Percentiles rank a stretch among this genome's conserved stretches.
phyloP scores from a whole-genome alignment of 768 basidiomycete species.

The Xerocomus spinulosus region DNA sequence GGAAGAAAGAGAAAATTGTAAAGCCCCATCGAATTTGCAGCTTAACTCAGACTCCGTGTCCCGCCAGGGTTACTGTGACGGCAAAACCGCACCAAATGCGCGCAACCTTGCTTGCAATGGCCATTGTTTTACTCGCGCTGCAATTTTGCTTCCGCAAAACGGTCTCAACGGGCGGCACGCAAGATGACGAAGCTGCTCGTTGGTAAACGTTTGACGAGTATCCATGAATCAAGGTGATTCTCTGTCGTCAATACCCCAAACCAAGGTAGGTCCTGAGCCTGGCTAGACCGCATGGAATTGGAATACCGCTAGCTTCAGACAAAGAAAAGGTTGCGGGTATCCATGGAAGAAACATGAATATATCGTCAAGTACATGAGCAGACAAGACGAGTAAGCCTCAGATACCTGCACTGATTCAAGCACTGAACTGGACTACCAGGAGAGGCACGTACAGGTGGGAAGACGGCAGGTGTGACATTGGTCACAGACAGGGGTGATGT shows the following conservation, averaged over 20 bases:
- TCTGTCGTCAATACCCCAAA: neutral
- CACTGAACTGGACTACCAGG: neutral
- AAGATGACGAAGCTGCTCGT: neutral
- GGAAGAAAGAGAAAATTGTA: constrained; percentile 2
- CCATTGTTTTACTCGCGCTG: constrained; percentile 7
- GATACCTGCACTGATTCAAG: neutral
- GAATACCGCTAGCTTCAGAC: constrained; percentile 11
- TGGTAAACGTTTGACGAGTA: neutral
- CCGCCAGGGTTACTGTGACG: constrained; percentile 28
- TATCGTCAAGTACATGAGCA: neutral
- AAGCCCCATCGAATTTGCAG: constrained; percentile 14
- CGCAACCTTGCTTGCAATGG: constrained; percentile 12
- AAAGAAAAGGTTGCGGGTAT: too few species aligned
- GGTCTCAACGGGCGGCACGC: neutral
- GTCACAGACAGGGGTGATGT: constrained; percentile 28
- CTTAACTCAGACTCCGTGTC: constrained; percentile 16
- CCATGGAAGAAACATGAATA: neutral
- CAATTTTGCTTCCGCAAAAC: constrained; percentile 16
- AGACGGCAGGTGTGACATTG: constrained; percentile 18
- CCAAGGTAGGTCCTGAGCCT: neutral
- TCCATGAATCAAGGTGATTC: constrained; percentile 4
- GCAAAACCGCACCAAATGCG: constrained; percentile 27
- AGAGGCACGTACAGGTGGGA: constrained; percentile 2
- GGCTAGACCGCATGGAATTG: constrained; percentile 11
- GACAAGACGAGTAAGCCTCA: constrained; percentile 2